Evolutionary conservation across 2,329 filamentous ascomycete species (phyloP).

Genomic region (Taxawa tesnikishii): DNA sequence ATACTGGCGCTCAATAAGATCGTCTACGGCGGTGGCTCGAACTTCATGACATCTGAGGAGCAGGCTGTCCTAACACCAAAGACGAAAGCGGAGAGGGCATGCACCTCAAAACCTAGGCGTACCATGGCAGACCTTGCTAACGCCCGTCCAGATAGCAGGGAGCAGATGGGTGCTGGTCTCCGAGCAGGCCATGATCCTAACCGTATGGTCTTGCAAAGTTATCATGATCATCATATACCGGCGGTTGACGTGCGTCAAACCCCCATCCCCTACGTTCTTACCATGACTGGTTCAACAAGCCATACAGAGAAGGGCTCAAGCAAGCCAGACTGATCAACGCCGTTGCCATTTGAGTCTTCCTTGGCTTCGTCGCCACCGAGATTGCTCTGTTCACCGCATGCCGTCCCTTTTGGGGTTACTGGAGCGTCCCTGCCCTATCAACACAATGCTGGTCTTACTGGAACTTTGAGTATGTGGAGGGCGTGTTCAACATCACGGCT

Average conservation of each 20-base stretch:
- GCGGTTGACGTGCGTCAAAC: too few relatives aligned
- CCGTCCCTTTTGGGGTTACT: conserved; percentile 10
- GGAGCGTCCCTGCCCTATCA: conserved; percentile 6
- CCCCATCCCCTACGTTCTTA: conserved; percentile 16
- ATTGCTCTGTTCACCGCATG: conserved; percentile 10
- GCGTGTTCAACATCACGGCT: conserved; percentile 10
- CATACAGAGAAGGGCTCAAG: conserved; percentile 30
- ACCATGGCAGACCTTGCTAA: neutral
- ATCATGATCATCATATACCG: conserved; percentile 41
- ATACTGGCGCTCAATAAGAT: conserved; percentile 43
- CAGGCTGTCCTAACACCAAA: conserved; percentile 31
- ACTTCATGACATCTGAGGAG: conserved; percentile 43
- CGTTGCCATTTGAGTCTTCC: conserved; percentile 5
- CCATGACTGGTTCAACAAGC: conserved; percentile 1
- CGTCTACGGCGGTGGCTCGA: conserved; percentile 41
- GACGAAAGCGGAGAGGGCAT: conserved; percentile 21
- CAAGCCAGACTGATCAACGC: conserved; percentile 27
- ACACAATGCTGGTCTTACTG: conserved; percentile 9
- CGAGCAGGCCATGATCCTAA: conserved; percentile 47
- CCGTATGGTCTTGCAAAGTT: conserved; percentile 39
- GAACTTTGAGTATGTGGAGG: conserved; percentile 8
- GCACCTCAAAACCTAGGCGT: neutral
- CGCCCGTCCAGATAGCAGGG: conserved; percentile 30
- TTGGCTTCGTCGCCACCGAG: conserved; percentile 9
- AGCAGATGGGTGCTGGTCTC: conserved; percentile 52